Percentiles rank a stretch among this genome's conserved stretches.
These are phyloP conservation scores for Agaricus blazei DNA, from an alignment of 768 basidiomycete genomes.

Conservation along the genomic window DNA sequence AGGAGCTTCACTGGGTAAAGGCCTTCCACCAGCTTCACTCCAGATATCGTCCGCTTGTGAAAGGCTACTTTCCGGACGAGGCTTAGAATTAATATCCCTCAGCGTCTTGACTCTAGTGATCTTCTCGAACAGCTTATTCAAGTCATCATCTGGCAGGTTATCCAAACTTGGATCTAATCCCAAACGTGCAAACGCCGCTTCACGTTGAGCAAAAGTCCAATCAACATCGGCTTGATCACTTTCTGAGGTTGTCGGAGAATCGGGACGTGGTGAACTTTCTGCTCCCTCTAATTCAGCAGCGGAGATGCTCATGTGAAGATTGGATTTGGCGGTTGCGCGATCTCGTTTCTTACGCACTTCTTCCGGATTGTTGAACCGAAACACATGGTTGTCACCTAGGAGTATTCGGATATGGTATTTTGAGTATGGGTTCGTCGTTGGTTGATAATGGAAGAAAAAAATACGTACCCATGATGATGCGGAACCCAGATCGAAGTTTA, in stretches of 20 bases:
- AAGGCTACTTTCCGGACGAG: conserved; percentile 86
- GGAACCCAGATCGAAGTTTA: conserved; percentile 90
- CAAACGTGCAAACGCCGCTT: conserved; percentile 83
- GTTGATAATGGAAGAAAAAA: conserved; percentile 10
- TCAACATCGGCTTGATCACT: conserved; percentile 73
- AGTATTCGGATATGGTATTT: background rate
- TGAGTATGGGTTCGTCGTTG: conserved; percentile 1
- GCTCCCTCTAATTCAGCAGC: conserved; percentile 56
- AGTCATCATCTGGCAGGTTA: conserved; percentile 89
- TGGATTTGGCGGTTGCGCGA: conserved; percentile 70
- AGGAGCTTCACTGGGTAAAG: conserved; percentile 66
- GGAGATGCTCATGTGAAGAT: conserved; percentile 57
- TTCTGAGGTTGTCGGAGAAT: conserved; percentile 67
- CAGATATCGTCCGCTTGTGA: conserved; percentile 84
- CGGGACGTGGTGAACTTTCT: conserved; percentile 61
- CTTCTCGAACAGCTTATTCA: conserved; percentile 91
- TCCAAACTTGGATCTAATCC: conserved; percentile 89
- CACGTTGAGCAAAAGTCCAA: conserved; percentile 96
- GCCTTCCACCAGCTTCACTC: conserved; percentile 78
- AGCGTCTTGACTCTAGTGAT: conserved; percentile 89
- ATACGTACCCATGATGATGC: conserved; percentile 84
- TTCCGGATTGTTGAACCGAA: conserved; percentile 94
- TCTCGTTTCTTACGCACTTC: conserved; percentile 90
- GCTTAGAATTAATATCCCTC: conserved; percentile 73
- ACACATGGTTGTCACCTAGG: conserved; percentile 92